Evolutionary conservation across 345 rosid species (phyloP).

Genomic region (Sisymbrium altissimum): DNA sequence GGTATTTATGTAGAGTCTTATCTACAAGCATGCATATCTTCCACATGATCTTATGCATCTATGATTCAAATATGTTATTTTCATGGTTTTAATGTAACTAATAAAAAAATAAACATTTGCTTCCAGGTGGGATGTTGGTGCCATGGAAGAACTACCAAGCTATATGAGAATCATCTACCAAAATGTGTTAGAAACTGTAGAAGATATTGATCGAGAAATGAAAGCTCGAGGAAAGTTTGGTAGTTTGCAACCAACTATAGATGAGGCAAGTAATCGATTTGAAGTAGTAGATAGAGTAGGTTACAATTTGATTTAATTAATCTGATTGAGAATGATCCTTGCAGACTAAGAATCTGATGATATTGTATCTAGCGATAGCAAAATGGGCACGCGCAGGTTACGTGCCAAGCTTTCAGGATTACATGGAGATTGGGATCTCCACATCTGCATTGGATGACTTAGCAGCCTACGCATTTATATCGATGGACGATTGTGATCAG

Average conservation of each 20-base stretch:
- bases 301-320: neutral
- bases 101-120: neutral
- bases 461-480: neutral
- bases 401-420: slow-evolving; percentile 9
- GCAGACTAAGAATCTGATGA: neutral
- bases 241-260: neutral
- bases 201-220: slow-evolving; percentile 10
- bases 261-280: neutral
- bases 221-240: neutral
- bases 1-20: neutral
- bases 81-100: neutral
- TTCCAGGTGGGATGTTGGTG: neutral
- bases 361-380: neutral
- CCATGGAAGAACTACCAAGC: neutral
- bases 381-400: slow-evolving; percentile 12
- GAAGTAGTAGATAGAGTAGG: neutral
- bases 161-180: neutral
- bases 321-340: neutral
- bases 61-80: too few relatives aligned
- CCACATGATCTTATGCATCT: neutral
- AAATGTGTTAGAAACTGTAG: neutral
- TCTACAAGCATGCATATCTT: neutral
- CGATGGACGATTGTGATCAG: neutral
- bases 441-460: neutral
- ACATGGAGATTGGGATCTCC: neutral